These are phyloP conservation scores for Butyriboletus loyo DNA, from an alignment of 768 basidiomycete genomes.

Conservation along the genomic window DNA sequence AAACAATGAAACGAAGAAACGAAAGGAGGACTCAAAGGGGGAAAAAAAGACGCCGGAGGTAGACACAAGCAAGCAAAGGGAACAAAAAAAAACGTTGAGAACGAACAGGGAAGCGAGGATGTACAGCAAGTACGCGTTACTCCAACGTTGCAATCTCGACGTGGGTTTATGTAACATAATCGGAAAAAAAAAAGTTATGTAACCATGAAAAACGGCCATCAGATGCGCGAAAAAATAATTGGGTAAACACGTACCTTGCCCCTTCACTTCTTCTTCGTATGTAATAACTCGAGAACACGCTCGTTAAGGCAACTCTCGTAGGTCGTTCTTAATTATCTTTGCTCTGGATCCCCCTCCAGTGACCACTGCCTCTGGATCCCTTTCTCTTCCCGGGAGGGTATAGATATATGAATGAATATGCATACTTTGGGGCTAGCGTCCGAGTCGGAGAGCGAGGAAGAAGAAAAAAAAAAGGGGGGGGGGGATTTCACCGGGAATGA, in stretches of 20 bases:
- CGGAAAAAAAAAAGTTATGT: slow-evolving; percentile 2
- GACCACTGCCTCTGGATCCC: no score
- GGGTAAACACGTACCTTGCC: slow-evolving; percentile 2
- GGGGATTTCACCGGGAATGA: no score
- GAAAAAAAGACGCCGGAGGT: no score
- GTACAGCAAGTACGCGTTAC: no score
- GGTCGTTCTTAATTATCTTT: neutral
- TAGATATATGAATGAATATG: neutral
- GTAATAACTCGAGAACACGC: slow-evolving; percentile 8
- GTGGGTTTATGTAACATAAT: neutral
- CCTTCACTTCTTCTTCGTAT: no score
- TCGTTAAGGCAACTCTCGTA: neutral
- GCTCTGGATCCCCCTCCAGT: no score
- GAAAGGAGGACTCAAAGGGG: no score
- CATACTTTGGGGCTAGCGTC: neutral
- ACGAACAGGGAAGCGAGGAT: neutral
- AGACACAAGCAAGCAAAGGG: no score
- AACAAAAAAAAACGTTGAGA: neutral
- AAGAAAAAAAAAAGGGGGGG: neutral
- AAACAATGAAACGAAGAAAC: no score
- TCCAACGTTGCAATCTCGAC: slow-evolving; percentile 4
- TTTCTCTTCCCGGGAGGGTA: neutral
- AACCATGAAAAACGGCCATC: slow-evolving; percentile 23
- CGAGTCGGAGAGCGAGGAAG: neutral
- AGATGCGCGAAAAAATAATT: slow-evolving; percentile 10